Evolutionary conservation across 2,329 filamentous ascomycete genomes (phyloP), one percentile per base, ranked within the genome.

Genomic region (Trichoderma koningiopsis): DNA sequence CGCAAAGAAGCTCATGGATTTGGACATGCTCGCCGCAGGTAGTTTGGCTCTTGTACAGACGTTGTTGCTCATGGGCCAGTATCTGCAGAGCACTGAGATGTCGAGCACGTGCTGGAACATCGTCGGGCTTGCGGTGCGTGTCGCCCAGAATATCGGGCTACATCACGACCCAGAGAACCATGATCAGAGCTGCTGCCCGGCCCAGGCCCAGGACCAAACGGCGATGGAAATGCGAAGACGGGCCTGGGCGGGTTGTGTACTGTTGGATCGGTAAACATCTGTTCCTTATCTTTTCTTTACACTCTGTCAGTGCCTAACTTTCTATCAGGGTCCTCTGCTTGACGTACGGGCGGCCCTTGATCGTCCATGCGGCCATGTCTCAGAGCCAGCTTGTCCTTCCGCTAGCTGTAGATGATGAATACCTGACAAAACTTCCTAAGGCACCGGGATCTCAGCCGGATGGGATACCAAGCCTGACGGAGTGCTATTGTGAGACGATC

Each of bases 41-140:
- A 61, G 59, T 13, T n/a, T 61, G 40, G 40, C 59, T 14, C 40
- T 49, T 0, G 55, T 57, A 8, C 55, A 57, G n/a, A 57, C 55
- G n/a, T 31, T 57, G 16, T 19, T 57, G 8, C 27, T 61, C 11
- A 61, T 61, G 59, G 27, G 59, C 19, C 40, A 61, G 19, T 61
- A 61, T 22, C 29, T 61, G n/a, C 59, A 61, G 27, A 49, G 40
- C 59, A 61, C 37, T 13, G 59, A 61, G 19, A 49, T 61, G 59
- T 49, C 59, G 11, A 47, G 59, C 40, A 33, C 40, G 4, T 61
- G 59, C 11, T 61, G 59, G 59, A 61, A 61, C 27, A 61, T 61
- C 19, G 40, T 61, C 5, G 59, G 59, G 40, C 59, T 61, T 24
- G 59, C 59, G 19, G 40, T 61, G 10, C 59, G 40, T 4, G 40